Conservation (phyloP, 805 yeast species). For the Barnettozyma californica region DNA sequence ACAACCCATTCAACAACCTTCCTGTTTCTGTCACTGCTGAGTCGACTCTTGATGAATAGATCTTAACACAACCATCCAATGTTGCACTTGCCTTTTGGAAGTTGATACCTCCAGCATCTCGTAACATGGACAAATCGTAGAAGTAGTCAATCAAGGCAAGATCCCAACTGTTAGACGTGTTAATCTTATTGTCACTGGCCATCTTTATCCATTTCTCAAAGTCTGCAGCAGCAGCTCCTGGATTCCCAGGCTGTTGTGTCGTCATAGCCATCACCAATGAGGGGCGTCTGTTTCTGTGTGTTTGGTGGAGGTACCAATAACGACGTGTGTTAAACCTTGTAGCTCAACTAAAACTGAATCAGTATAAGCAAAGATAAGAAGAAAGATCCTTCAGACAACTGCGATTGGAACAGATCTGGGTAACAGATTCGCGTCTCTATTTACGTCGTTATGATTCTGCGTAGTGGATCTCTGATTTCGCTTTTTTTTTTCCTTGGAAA, state of each 20-base stretch:
- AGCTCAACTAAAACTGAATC: not conserved
- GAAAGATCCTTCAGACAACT: not conserved
- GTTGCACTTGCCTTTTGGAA: constrained; percentile 91
- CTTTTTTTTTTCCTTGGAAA: not conserved
- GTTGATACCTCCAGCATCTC: constrained; percentile 72
- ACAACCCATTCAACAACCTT: constrained; percentile 69
- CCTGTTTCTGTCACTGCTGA: constrained; percentile 91
- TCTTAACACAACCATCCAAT: constrained; percentile 90
- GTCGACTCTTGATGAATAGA: constrained; percentile 86
- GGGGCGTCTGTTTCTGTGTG: not conserved
- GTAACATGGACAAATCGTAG: constrained; percentile 69
- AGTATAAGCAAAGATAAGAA: not conserved
- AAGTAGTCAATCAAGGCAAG: constrained; percentile 89
- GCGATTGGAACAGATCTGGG: not conserved
- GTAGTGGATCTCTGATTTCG: not conserved
- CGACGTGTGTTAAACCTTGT: not conserved
- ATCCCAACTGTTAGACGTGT: constrained; percentile 82
- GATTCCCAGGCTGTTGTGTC: constrained; percentile 7
- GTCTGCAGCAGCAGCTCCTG: constrained; percentile 14
- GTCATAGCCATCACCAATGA: not conserved
- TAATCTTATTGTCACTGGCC: constrained; percentile 82
- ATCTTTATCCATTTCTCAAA: constrained; percentile 79
- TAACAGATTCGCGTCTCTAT: not conserved
- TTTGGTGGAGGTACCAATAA: not conserved
- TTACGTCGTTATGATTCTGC: not conserved